Percentiles rank a stretch among this genome's conserved stretches.
phyloP scores from a whole-genome alignment of 768 basidiomycete genomes.

The Lentinula detonsa region DNA sequence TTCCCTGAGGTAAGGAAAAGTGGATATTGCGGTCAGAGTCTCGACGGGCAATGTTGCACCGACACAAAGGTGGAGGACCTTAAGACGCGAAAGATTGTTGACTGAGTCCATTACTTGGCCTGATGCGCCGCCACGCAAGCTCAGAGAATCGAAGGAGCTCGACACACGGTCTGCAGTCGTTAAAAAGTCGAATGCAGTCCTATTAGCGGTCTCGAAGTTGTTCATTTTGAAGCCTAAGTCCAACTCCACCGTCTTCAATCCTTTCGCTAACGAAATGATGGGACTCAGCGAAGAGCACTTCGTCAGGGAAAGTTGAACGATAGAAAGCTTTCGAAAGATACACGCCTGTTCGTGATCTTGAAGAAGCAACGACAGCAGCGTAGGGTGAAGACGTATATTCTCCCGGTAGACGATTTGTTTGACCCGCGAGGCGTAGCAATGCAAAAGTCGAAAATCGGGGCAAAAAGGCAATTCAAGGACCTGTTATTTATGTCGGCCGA shows the following conservation, averaged over 20 bases:
- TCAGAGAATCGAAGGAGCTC: conserved; percentile 25
- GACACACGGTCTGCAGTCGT: conserved; percentile 22
- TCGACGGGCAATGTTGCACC: conserved; percentile 29
- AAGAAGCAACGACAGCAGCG: conserved; percentile 16
- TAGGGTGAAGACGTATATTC: conserved; percentile 17
- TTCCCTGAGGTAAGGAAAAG: conserved; percentile 29
- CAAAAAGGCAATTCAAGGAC: neutral
- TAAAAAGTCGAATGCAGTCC: conserved; percentile 20
- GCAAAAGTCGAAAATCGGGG: conserved; percentile 20
- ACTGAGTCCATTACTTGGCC: conserved; percentile 24
- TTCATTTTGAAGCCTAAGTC: conserved; percentile 32
- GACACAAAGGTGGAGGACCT: conserved; percentile 31
- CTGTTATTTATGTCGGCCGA: neutral
- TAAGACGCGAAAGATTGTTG: conserved; percentile 24
- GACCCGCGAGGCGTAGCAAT: conserved; percentile 29
- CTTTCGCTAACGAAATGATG: conserved; percentile 26
- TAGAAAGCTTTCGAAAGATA: conserved; percentile 21
- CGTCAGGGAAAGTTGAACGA: conserved; percentile 22
- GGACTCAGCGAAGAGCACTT: conserved; percentile 19
- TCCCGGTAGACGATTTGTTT: conserved; percentile 28
- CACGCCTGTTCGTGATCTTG: conserved; percentile 1
- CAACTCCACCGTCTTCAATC: conserved; percentile 23
- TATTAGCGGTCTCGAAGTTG: conserved; percentile 10
- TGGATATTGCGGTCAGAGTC: conserved; percentile 29
- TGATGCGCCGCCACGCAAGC: conserved; percentile 31